Percentiles rank a stretch among this genome's conserved stretches.
phyloP scores from a whole-genome alignment of 164 flowering plant genomes.

The Berberis thunbergii region DNA sequence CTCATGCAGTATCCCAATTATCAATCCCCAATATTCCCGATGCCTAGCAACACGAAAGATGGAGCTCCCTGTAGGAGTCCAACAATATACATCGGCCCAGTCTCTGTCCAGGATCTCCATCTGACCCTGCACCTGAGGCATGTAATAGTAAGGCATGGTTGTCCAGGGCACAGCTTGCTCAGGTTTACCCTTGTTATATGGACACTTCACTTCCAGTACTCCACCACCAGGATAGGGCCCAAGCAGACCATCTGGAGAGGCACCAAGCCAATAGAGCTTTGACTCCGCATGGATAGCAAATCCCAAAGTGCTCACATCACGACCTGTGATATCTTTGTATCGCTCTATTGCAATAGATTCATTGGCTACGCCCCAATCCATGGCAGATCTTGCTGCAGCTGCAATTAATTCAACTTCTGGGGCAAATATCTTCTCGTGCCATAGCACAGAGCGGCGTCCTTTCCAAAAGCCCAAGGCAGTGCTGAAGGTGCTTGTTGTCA shows the following conservation, averaged over 20 bases:
- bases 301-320: conserved; percentile 65
- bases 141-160: conserved; percentile 76
- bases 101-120: conserved; percentile 92
- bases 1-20: conserved; percentile 63
- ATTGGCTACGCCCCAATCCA: conserved; percentile 89
- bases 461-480: conserved; percentile 96
- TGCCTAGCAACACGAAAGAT: conserved; percentile 65
- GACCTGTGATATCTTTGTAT: conserved; percentile 79
- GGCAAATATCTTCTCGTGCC: conserved; percentile 82
- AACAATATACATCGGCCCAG: conserved; percentile 93
- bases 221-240: conserved; percentile 63
- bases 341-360: conserved; percentile 67
- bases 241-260: conserved; percentile 93
- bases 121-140: conserved; percentile 98
- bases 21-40: conserved; percentile 65
- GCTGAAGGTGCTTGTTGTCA: conserved; percentile 93
- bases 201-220: conserved; percentile 95
- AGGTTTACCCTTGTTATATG: conserved; percentile 90
- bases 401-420: conserved; percentile 23
- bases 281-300: conserved; percentile 66
- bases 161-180: conserved; percentile 80
- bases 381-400: conserved; percentile 39
- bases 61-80: conserved; percentile 89
- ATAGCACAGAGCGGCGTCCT: conserved; percentile 75
- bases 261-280: conserved; percentile 72